Evolutionary conservation across 2,329 filamentous ascomycete species (phyloP).

Genomic region (Botryosphaeria agaves): DNA sequence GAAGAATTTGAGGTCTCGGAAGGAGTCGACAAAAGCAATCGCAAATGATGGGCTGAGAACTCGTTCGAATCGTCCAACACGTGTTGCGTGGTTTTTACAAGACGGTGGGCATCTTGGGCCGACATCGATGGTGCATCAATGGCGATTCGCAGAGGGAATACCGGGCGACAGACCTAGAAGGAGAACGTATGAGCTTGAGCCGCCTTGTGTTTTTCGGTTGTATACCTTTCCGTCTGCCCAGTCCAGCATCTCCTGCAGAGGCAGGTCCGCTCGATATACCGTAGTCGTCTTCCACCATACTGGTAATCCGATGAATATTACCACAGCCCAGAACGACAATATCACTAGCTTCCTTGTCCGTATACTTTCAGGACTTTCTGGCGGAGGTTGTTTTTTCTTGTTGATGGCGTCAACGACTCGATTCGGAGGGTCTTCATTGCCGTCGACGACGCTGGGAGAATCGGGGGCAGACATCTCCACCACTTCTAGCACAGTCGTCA

Average conservation of each 20-base stretch:
- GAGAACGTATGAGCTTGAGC: too few species aligned
- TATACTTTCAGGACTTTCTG: conserved; percentile 54
- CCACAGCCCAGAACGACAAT: conserved; percentile 78
- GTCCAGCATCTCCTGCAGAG: conserved; percentile 68
- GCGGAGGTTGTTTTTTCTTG: conserved; percentile 37
- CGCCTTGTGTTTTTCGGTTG: too few species aligned
- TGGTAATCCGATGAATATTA: conserved; percentile 67
- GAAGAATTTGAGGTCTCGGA: conserved; percentile 2
- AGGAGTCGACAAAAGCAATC: conserved; percentile 37
- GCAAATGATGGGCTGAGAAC: conserved; percentile 69
- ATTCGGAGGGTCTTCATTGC: background rate
- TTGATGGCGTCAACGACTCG: conserved; percentile 1
- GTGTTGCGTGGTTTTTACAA: conserved; percentile 69
- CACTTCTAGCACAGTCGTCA: too few species aligned
- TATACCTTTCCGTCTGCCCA: conserved; percentile 85
- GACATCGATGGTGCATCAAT: conserved; percentile 53
- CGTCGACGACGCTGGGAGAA: too few species aligned
- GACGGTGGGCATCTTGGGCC: conserved; percentile 49
- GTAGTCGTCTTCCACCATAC: conserved; percentile 95
- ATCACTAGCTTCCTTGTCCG: conserved; percentile 59
- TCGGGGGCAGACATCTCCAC: background rate
- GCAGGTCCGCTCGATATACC: conserved; percentile 74
- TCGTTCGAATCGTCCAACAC: conserved; percentile 75
- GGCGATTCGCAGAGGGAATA: conserved; percentile 71
- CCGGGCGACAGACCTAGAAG: conserved; percentile 62